Percentiles rank a stretch among this genome's conserved stretches.
Conservation (phyloP, 129 eudicot genomes). For the Calendula officinalis region DNA sequence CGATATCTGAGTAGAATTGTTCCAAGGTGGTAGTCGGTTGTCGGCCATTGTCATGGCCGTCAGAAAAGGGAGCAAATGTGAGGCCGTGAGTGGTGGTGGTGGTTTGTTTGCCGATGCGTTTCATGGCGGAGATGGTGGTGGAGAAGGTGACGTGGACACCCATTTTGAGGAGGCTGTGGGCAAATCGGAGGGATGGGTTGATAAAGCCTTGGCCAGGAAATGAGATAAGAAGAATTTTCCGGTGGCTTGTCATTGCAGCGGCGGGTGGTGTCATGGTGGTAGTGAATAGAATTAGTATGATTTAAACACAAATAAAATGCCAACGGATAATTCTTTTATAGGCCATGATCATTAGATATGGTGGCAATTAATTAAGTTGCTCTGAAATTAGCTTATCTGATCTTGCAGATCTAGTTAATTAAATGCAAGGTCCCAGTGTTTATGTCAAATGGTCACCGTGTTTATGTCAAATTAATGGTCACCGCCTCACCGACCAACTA, state of each 20-base stretch:
- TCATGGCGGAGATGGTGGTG: no score
- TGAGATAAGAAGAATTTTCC: background rate
- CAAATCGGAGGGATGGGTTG: constrained; percentile 7
- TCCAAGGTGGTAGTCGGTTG: background rate
- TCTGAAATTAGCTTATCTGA: no score
- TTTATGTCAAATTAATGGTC: no score
- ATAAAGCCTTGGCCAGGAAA: constrained; percentile 6
- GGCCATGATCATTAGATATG: no score
- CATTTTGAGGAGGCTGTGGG: background rate
- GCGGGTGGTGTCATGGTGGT: background rate
- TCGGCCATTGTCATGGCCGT: constrained; percentile 1
- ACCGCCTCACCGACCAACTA: no score
- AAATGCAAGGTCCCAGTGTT: no score
- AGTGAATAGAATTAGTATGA: background rate
- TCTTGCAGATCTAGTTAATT: no score
- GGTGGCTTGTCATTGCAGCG: background rate
- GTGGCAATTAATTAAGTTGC: no score
- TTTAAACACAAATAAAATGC: background rate
- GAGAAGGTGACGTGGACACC: constrained; percentile 9
- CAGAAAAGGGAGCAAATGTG: constrained; percentile 10
- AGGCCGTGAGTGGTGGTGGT: constrained; percentile 10
- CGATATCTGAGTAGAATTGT: constrained; percentile 1
- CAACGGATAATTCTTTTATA: no score
- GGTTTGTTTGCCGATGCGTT: background rate
- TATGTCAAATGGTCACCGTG: no score